Conservation (phyloP, 768 basidiomycete species). For the Suillus plorans region DNA sequence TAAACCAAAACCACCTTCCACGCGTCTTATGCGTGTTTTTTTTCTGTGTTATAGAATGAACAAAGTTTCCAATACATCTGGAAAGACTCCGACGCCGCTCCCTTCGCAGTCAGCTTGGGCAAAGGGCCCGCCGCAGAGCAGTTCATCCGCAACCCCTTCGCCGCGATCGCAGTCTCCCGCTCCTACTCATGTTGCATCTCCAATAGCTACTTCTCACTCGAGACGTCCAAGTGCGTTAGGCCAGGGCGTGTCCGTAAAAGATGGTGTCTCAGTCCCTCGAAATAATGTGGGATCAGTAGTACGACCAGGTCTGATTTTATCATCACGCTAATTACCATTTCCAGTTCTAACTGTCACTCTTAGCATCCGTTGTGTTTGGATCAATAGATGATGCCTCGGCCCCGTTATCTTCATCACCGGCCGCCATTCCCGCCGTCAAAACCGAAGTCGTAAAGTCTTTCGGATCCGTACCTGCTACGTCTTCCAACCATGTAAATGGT, state of each 20-base stretch:
- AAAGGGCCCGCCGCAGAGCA: conserved; percentile 74
- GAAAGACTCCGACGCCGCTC: conserved; percentile 73
- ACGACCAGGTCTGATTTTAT: conserved; percentile 60
- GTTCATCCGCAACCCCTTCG: conserved; percentile 50
- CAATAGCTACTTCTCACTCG: conserved; percentile 60
- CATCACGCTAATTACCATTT: background rate
- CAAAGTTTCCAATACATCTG: conserved; percentile 79
- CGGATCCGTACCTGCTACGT: conserved; percentile 68
- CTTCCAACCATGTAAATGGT: conserved; percentile 56
- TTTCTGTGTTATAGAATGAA: conserved; percentile 68
- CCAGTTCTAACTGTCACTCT: conserved; percentile 12
- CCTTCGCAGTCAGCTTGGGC: conserved; percentile 87
- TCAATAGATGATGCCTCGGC: conserved; percentile 82
- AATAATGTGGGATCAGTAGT: conserved; percentile 58
- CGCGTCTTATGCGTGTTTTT: conserved; percentile 1
- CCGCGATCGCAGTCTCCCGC: conserved; percentile 81
- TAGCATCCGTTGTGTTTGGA: conserved; percentile 82
- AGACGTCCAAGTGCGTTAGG: conserved; percentile 75
- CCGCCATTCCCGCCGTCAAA: conserved; percentile 61
- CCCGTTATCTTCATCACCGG: conserved; percentile 81
- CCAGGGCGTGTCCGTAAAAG: conserved; percentile 72
- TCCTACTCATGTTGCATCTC: conserved; percentile 46
- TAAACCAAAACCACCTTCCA: background rate
- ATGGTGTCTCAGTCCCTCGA: conserved; percentile 74
- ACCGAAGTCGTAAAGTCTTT: conserved; percentile 78